phyloP scores from a whole-genome alignment of 2,329 filamentous ascomycete species.

The Botrytis deweyae region DNA sequence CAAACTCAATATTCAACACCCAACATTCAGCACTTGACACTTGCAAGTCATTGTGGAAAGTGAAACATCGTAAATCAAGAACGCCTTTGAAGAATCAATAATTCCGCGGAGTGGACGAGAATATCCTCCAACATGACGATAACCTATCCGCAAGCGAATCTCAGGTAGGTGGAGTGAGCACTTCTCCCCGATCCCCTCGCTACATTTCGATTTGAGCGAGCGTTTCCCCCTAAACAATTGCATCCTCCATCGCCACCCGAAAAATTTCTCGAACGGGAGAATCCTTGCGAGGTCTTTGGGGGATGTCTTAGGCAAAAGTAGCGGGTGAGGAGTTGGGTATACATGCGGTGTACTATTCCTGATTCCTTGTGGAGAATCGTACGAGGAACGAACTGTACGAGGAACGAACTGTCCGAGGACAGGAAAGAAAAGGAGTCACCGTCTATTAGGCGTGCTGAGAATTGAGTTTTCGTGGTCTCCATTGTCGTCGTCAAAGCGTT shows the following conservation, averaged over 20 bases:
- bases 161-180: not conserved
- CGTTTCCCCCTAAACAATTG: not conserved
- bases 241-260: not conserved
- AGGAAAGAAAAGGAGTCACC: not conserved
- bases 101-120: not conserved
- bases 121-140: not conserved
- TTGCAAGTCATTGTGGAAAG: not conserved
- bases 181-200: not conserved
- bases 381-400: not conserved
- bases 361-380: not conserved
- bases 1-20: not conserved
- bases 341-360: not conserved
- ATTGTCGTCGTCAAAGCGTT: not conserved
- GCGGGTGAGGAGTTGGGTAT: not conserved
- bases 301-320: not conserved
- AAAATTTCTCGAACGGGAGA: not conserved
- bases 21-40: not conserved
- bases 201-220: not conserved
- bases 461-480: not conserved
- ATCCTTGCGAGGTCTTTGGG: not conserved
- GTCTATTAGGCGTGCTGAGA: not conserved
- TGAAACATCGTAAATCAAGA: not conserved
- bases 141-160: not conserved
- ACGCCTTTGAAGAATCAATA: not conserved
- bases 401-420: not conserved